These are phyloP conservation scores for Neurospora sublineolata DNA, from an alignment of 495 filamentous ascomycete genomes.

Conservation along the genomic window DNA sequence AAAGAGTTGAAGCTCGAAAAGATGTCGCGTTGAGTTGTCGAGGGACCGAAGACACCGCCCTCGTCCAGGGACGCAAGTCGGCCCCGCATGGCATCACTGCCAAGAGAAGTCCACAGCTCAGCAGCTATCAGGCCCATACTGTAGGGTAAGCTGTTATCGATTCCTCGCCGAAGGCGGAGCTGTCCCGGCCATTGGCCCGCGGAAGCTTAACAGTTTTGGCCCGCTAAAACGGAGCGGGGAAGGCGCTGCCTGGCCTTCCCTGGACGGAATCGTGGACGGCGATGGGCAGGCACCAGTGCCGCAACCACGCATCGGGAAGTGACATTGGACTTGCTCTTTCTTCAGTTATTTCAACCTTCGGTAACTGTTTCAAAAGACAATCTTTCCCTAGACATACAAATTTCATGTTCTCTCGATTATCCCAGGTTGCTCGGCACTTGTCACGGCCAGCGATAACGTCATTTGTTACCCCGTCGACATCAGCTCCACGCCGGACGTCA, in stretches of 20 bases:
- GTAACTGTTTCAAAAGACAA: too few relatives aligned
- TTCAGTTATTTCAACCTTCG: background rate
- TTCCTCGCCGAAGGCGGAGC: background rate
- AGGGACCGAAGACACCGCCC: background rate
- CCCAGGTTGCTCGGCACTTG: conserved; percentile 62
- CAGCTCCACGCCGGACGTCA: conserved; percentile 5
- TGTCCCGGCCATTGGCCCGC: background rate
- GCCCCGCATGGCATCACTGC: background rate
- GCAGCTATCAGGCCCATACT: background rate
- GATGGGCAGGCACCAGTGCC: background rate
- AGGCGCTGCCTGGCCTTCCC: background rate
- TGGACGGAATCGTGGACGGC: background rate
- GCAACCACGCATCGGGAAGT: background rate
- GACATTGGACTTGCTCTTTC: background rate
- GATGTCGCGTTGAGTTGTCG: conserved; percentile 1
- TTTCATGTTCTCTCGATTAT: conserved; percentile 63
- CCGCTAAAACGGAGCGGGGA: background rate
- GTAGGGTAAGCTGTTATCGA: background rate
- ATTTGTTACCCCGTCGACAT: conserved; percentile 2
- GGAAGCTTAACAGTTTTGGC: background rate
- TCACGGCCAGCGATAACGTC: conserved; percentile 33
- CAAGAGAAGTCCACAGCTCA: background rate
- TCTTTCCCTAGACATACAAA: too few relatives aligned
- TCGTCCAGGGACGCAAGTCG: background rate
- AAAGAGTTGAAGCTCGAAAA: background rate